Percentiles rank a stretch among this genome's conserved stretches.
phyloP scores from a whole-genome alignment of 176 grass and related monocot species.

The Hyparrhenia diplandra region DNA sequence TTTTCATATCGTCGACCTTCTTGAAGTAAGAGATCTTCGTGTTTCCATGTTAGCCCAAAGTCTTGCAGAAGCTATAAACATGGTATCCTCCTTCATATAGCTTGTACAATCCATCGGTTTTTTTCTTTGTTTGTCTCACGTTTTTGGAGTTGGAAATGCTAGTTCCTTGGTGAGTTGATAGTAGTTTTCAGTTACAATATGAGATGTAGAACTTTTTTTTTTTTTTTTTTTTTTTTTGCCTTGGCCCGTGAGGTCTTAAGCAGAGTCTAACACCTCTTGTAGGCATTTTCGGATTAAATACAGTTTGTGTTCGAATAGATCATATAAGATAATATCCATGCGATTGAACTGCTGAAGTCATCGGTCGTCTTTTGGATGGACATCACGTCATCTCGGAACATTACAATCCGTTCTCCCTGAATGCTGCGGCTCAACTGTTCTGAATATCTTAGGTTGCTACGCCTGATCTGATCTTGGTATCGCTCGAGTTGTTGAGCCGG shows the following conservation, averaged over 20 bases:
- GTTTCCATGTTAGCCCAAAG: conserved; percentile 19
- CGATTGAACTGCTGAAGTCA: background rate
- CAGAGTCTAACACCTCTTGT: conserved; percentile 13
- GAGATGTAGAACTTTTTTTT: conserved; percentile 9
- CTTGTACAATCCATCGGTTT: conserved; percentile 3
- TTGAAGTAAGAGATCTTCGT: conserved; percentile 59
- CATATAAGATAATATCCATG: background rate
- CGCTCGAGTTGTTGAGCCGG: no score
- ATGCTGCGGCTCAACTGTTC: no score
- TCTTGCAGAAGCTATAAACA: conserved; percentile 21
- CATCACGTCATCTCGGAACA: background rate
- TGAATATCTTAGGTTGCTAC: no score
- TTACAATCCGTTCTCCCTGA: background rate
- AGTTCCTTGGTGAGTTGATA: conserved; percentile 26
- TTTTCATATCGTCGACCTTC: conserved; percentile 80
- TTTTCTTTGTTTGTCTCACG: conserved; percentile 1
- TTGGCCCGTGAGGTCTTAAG: background rate
- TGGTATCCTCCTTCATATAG: conserved; percentile 29
- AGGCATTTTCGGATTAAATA: conserved; percentile 19
- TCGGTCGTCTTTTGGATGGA: background rate
- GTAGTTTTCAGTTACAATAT: conserved; percentile 29
- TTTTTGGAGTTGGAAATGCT: background rate
- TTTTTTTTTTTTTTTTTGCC: no score
- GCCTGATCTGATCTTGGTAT: no score
- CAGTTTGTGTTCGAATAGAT: conserved; percentile 26